Evolutionary conservation across 768 basidiomycete genomes (phyloP).

Genomic region (Cystoderma amianthinum): DNA sequence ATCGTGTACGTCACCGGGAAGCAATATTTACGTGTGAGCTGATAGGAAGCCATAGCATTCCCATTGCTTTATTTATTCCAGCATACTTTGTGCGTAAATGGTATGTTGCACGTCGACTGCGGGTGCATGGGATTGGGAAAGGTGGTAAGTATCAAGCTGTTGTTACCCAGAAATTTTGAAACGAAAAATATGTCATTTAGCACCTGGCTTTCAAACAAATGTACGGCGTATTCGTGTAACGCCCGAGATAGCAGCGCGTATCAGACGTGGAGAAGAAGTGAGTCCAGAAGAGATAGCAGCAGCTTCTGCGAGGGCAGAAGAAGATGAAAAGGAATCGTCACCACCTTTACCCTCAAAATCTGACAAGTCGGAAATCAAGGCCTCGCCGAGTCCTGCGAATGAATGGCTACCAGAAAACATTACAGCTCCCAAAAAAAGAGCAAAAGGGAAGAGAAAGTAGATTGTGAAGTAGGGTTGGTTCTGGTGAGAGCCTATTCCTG

Average conservation of each 20-base stretch:
- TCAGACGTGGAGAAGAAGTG: constrained; percentile 45
- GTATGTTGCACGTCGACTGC: constrained; percentile 38
- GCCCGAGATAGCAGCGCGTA: constrained; percentile 47
- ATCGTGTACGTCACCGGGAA: constrained; percentile 27
- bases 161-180: background rate
- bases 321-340: constrained; percentile 15
- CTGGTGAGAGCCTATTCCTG: too few relatives aligned
- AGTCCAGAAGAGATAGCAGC: constrained; percentile 45
- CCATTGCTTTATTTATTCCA: constrained; percentile 34
- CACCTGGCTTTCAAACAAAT: constrained; percentile 49
- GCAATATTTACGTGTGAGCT: background rate
- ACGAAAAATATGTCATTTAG: constrained; percentile 14
- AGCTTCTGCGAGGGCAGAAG: constrained; percentile 35
- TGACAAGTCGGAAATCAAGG: constrained; percentile 16
- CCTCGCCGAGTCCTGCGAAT: too few relatives aligned
- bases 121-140: constrained; percentile 47
- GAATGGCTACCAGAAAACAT: constrained; percentile 48
- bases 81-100: constrained; percentile 41
- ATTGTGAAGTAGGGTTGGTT: too few relatives aligned
- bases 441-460: constrained; percentile 26
- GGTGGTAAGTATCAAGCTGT: constrained; percentile 29
- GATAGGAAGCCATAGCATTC: constrained; percentile 25
- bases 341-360: constrained; percentile 6
- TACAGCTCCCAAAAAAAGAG: constrained; percentile 35
- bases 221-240: constrained; percentile 43